phyloP scores from a whole-genome alignment of 2,329 filamentous ascomycete species.

The Cladophialophora exuberans region DNA sequence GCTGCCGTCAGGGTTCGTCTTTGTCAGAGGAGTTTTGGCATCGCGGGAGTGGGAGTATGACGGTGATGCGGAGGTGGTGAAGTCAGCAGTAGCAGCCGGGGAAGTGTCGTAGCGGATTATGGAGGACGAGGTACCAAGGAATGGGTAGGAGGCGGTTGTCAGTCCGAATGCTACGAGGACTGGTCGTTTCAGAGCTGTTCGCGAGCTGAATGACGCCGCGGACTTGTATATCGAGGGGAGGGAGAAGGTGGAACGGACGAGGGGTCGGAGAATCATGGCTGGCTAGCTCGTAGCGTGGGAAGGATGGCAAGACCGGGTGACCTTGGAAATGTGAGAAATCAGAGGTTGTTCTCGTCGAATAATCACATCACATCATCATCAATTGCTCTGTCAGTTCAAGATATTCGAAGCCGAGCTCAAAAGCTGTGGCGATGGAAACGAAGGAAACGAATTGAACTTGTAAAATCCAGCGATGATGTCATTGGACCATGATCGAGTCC shows the following conservation, averaged over 20 bases:
- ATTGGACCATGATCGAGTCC: not conserved
- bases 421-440: not conserved
- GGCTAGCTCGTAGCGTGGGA: no score
- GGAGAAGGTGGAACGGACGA: constrained; percentile 21
- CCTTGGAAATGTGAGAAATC: no score
- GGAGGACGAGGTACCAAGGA: constrained; percentile 23
- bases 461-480: not conserved
- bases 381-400: no score
- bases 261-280: constrained; percentile 28
- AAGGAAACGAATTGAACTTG: not conserved
- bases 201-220: constrained; percentile 8
- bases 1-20: no score
- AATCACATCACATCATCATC: no score
- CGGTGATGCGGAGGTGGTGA: constrained; percentile 27
- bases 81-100: constrained; percentile 14
- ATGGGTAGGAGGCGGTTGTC: constrained; percentile 25
- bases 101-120: constrained; percentile 25
- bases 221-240: constrained; percentile 17
- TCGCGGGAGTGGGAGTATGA: constrained; percentile 29
- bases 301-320: not conserved
- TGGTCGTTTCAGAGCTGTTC: constrained; percentile 21
- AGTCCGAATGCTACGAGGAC: constrained; percentile 29
- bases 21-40: constrained; percentile 30
- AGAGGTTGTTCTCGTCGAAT: no score
- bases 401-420: no score